Conservation (phyloP, 352 stramenopile species). For the Phytophthora brassicae region DNA sequence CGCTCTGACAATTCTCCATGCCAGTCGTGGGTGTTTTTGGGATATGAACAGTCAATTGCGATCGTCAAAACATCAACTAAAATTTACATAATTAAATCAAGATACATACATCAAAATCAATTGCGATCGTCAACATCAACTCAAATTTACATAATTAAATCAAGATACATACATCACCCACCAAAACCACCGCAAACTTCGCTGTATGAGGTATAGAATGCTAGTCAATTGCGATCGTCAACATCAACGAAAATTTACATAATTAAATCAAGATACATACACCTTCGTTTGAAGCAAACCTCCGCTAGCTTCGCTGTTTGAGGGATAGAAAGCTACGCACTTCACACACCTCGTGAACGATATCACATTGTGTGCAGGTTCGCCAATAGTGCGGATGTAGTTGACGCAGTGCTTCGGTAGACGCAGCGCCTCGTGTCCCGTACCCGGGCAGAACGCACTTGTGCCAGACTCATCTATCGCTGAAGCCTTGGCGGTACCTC, state of each 20-base stretch:
- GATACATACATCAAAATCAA: neutral
- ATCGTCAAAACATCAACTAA: neutral
- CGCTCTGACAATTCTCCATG: neutral
- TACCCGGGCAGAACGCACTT: no score
- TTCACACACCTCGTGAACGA: neutral
- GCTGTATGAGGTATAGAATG: no score
- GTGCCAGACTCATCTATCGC: no score
- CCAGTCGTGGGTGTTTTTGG: neutral
- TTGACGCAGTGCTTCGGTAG: neutral
- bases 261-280: no score
- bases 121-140: no score
- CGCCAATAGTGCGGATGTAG: neutral
- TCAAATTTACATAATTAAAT: no score
- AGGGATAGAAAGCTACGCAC: neutral
- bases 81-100: neutral
- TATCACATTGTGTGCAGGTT: neutral
- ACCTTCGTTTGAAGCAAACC: neutral
- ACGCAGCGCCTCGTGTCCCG: no score
- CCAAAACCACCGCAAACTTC: no score
- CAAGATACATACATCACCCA: no score
- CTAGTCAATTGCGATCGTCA: no score
- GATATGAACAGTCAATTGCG: neutral
- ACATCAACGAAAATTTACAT: no score
- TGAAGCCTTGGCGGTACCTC: no score
- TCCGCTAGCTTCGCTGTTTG: neutral